Evolutionary conservation across 1,284 basidiomycete genomes (phyloP), one percentile per base, ranked within the genome.

Genomic region (Trichosporon sp.): DNA sequence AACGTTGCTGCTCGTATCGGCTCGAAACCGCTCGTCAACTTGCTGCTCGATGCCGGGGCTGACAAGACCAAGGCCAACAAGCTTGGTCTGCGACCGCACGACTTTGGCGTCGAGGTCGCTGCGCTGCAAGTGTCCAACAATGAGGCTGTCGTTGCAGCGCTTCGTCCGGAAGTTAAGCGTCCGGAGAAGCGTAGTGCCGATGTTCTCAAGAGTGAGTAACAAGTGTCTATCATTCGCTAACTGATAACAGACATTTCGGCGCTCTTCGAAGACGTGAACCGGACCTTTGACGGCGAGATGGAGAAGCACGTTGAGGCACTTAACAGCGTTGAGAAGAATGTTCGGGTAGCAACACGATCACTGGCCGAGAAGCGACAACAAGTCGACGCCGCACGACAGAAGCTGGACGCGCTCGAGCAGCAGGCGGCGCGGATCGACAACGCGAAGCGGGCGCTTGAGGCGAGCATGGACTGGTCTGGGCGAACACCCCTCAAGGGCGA

Each of bases 1-100:
- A 96, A 95, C 79, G 92, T 97, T 69, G 92, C 95, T 13, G 95
- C 96, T 0, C 83, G 96, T 59, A 89, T 98, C 0, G 96, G 96
- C 2, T 97, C 95, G 78, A 85, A 89, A 65, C 88, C 89, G 69
- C 81, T 99, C 68, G 92, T 98, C 19, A 84, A 89, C 71, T 89
- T 92, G 25, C 81, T 99, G 65, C 75, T 99, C 65, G 95, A 98
- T 72, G 92, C 94, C 7, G 94, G 94, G 8, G 96, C 95, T 2
- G 95, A 97, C 79, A 88, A 91, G 73, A 85, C 88, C 71, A 83
- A 93, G 64, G 86, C 90, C n/a, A 99, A 99, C 81, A 95, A 95
- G 76, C 83, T 99, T 29, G 95, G 95, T 3, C 82, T 99, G 70
- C 85, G 91, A 60, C 91, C 96, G 0, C 89, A 88, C 13, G 95